These are phyloP conservation scores for Petasospora rhodanensis DNA, from an alignment of 1,139 yeast genomes.

Conservation along the genomic window DNA sequence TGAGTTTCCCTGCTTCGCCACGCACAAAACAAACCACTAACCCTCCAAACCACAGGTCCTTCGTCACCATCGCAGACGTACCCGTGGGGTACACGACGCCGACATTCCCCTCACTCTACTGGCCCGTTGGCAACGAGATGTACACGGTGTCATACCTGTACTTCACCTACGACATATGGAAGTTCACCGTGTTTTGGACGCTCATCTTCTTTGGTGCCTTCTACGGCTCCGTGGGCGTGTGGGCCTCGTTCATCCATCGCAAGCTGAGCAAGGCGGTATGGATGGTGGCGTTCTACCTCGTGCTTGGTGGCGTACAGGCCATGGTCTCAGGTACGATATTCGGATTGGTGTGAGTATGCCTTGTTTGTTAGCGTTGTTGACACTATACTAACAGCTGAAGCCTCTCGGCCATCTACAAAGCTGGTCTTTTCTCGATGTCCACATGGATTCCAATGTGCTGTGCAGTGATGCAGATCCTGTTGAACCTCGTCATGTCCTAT, in stretches of 20 bases:
- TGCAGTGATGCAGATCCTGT: conserved; percentile 64
- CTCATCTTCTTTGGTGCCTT: conserved; percentile 60
- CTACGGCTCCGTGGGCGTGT: conserved; percentile 59
- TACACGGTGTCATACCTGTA: conserved; percentile 60
- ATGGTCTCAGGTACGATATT: conserved; percentile 67
- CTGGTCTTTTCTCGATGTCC: conserved; percentile 79
- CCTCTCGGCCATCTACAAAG: conserved; percentile 59
- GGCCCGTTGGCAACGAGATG: conserved; percentile 50
- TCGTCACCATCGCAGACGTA: conserved; percentile 37
- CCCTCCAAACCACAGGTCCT: conserved; percentile 24
- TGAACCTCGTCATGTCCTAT: conserved; percentile 63
- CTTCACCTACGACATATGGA: conserved; percentile 73
- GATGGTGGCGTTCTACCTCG: conserved; percentile 42
- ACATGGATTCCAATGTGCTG: conserved; percentile 92
- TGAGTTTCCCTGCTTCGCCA: no score
- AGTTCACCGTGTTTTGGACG: conserved; percentile 78
- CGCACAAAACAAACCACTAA: no score
- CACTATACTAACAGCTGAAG: conserved; percentile 12
- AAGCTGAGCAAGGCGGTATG: conserved; percentile 36
- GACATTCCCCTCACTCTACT: conserved; percentile 70
- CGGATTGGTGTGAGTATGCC: conserved; percentile 50
- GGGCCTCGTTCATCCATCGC: conserved; percentile 54
- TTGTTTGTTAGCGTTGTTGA: neutral
- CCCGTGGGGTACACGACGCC: conserved; percentile 86
- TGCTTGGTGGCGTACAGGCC: conserved; percentile 61